Evolutionary conservation across 2,329 filamentous ascomycete genomes (phyloP), one percentile per base, ranked within the genome.

Genomic region (Ascochyta rabiei): DNA sequence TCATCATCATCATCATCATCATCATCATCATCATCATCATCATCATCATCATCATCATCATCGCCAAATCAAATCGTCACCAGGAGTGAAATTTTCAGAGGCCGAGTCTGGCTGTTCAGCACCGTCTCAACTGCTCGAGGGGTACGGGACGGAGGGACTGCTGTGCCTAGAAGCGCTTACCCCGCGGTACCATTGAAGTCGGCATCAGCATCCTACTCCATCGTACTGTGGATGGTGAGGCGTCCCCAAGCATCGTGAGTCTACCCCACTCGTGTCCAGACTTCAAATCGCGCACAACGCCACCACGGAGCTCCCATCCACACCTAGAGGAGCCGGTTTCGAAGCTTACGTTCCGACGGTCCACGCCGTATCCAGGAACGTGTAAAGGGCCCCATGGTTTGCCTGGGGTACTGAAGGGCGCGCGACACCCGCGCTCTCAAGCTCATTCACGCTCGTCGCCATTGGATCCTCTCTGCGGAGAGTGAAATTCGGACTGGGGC

Each of bases 321-420:
- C n/a, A 30, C n/a, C 23, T 10, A 15, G 23, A 48, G 40, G 38
- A 21, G 23, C 41, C 30, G 41, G 50, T 15, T 41, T 9, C 21
- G 8, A 31, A 1, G 4, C n/a, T 28, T 6, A 23, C 6, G 19
- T 13, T 44, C 44, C 39, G 16, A 40, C 9, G 15, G 30, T 5
- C 16, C 31, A 24, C 10, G 33, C 8, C 28, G 24, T 37, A 31
- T 28, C 13, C 38, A 19, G 37, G 38, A 48, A 48, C 38, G 15
- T 19, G 24, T 31, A 24, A 44, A 57, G 46, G 48, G 48, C 6
- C 21, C 6, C 21, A 4, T 23, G 21, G 21, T 49, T 44, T 16
- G 23, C 48, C 51, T 47, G 48, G 51, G 56, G 51, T 56, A 33
- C 48, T 56, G 23, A 39, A 39, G 35, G 37, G 42, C 31, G 38